phyloP scores from a whole-genome alignment of 2,329 filamentous ascomycete genomes.

The Ophiostoma australiae region DNA sequence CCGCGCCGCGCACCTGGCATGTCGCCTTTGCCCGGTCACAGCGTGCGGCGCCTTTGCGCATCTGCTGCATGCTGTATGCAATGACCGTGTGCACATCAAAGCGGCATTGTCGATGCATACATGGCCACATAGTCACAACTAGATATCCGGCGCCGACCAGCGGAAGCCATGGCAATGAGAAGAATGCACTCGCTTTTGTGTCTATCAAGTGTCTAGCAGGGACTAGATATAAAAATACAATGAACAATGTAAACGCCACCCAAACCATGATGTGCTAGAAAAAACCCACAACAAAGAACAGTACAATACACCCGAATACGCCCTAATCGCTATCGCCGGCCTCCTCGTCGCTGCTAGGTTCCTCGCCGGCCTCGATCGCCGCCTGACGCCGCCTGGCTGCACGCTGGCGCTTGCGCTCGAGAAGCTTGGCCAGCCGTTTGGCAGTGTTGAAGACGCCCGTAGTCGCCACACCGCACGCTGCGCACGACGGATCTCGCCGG shows the following conservation, averaged over 20 bases:
- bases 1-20: background rate
- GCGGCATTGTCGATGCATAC: background rate
- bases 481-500: constrained; percentile 78
- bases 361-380: constrained; percentile 48
- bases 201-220: background rate
- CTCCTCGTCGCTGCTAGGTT: constrained; percentile 44
- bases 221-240: background rate
- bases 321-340: constrained; percentile 30
- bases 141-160: background rate
- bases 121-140: background rate
- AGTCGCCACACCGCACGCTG: constrained; percentile 74
- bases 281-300: background rate
- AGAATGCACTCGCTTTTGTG: background rate
- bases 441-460: constrained; percentile 86
- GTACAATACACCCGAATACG: background rate
- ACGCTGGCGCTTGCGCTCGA: constrained; percentile 66
- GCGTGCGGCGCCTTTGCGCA: background rate
- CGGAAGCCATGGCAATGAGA: background rate
- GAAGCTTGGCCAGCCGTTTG: constrained; percentile 72
- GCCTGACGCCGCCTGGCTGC: constrained; percentile 54
- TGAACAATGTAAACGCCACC: constrained; percentile 1
- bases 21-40: background rate
- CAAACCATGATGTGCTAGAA: background rate
- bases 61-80: no score
- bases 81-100: no score